phyloP scores from a whole-genome alignment of 257 asterid species.

The Solanum peruvianum region DNA sequence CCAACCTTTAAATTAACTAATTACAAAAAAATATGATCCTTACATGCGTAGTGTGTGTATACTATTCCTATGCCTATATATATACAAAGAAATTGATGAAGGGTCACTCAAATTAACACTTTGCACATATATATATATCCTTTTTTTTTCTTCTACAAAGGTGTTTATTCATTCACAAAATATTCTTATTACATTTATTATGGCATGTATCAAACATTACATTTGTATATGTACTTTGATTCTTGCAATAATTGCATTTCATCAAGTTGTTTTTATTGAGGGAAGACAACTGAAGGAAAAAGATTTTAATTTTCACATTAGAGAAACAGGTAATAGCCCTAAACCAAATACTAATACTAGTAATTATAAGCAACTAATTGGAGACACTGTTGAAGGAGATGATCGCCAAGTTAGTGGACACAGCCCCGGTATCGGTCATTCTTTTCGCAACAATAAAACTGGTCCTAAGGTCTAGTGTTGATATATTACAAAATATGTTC shows the following conservation, averaged over 20 bases:
- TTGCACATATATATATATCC: not conserved
- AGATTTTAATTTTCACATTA: not conserved
- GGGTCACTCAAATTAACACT: not conserved
- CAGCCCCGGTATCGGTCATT: conserved; percentile 61
- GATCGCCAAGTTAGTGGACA: conserved; percentile 28
- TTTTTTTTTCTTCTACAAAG: not conserved
- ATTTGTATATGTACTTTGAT: not conserved
- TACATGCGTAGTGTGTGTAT: not conserved
- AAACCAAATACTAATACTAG: not conserved
- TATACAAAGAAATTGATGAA: not conserved
- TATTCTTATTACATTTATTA: not conserved
- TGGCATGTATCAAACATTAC: not conserved
- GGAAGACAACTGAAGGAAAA: not conserved
- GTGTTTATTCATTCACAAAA: not conserved
- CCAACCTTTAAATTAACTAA: not conserved
- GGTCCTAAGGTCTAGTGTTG: conserved; percentile 20
- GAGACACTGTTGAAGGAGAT: not conserved
- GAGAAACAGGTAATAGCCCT: conserved; percentile 43
- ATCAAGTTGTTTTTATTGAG: not conserved
- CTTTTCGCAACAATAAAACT: conserved; percentile 4
- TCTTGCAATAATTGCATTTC: not conserved
- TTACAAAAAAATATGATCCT: not conserved
- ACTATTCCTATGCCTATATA: not conserved
- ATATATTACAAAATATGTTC: too few relatives aligned
- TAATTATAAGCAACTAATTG: conserved; percentile 3